Conservation (phyloP, 163 green algal genomes). For the Chlorella variabilis region DNA sequence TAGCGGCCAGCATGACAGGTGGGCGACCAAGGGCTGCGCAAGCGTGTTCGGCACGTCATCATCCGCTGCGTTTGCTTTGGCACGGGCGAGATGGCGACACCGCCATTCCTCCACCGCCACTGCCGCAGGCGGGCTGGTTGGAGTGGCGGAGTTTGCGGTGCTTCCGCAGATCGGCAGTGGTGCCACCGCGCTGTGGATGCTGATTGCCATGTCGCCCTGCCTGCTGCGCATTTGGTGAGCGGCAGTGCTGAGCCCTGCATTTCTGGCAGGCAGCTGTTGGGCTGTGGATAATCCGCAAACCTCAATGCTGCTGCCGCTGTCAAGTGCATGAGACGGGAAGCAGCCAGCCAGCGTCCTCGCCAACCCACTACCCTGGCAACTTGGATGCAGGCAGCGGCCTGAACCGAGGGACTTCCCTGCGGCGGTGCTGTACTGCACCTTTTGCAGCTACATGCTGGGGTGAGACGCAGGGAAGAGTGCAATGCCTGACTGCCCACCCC, state of each 20-base stretch:
- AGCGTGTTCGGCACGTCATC: too few species aligned
- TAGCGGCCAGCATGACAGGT: constrained; percentile 51
- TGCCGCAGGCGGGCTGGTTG: constrained; percentile 77
- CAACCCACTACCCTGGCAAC: background rate
- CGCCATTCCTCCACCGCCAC: constrained; percentile 8
- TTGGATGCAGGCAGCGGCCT: constrained; percentile 32
- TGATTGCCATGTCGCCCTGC: constrained; percentile 65
- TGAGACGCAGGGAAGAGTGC: too few species aligned
- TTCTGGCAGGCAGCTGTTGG: background rate
- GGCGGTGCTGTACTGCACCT: constrained; percentile 66
- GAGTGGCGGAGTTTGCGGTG: constrained; percentile 70
- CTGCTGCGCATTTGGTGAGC: constrained; percentile 61
- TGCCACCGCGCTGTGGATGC: constrained; percentile 46
- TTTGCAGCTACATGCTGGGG: constrained; percentile 94
- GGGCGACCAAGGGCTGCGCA: background rate
- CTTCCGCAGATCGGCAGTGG: constrained; percentile 69
- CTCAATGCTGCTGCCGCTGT: too few species aligned
- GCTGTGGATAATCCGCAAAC: too few species aligned
- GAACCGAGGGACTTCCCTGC: constrained; percentile 48
- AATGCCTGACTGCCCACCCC: too few species aligned
- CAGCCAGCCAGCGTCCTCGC: too few species aligned
- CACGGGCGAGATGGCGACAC: too few species aligned
- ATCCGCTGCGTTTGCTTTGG: too few species aligned
- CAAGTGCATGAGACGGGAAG: too few species aligned
- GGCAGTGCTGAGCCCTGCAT: too few species aligned